These are phyloP conservation scores for Funneliformis caledonium DNA, from an alignment of 371 early-diverging fungal genomes.

Conservation along the genomic window DNA sequence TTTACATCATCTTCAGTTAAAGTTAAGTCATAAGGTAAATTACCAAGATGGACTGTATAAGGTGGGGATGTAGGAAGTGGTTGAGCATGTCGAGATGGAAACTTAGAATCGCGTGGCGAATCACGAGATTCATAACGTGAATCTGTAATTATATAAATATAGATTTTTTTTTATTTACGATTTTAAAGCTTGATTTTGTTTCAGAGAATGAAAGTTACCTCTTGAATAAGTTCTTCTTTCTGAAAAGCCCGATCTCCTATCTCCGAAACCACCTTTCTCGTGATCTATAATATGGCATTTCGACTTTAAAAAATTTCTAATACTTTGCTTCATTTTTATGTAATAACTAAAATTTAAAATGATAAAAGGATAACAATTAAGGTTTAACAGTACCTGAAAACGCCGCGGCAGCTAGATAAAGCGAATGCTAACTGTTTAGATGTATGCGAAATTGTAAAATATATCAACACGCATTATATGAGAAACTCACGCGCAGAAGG, in stretches of 20 bases:
- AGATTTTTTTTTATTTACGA: conserved; percentile 30
- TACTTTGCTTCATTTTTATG: background rate
- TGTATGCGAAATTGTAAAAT: conserved; percentile 29
- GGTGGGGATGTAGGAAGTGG: conserved; percentile 86
- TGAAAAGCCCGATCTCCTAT: conserved; percentile 30
- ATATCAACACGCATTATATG: conserved; percentile 10
- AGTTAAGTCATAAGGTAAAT: conserved; percentile 78
- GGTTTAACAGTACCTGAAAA: conserved; percentile 21
- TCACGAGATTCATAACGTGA: conserved; percentile 49
- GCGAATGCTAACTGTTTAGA: conserved; percentile 25
- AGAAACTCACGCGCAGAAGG: conserved; percentile 85
- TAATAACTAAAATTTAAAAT: background rate
- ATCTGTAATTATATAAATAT: conserved; percentile 42
- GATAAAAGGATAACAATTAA: background rate
- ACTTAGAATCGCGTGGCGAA: conserved; percentile 45
- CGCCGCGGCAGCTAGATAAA: conserved; percentile 34
- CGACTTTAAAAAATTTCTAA: background rate
- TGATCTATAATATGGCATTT: conserved; percentile 3
- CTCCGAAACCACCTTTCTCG: conserved; percentile 41
- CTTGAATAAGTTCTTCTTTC: conserved; percentile 42
- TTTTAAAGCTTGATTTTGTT: background rate
- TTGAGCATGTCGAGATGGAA: conserved; percentile 55
- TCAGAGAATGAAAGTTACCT: conserved; percentile 34
- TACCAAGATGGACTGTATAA: conserved; percentile 87
- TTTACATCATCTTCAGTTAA: conserved; percentile 75